Percentiles rank a stretch among this genome's conserved stretches.
Evolutionary conservation across 2,329 filamentous ascomycete species (phyloP).

Genomic region (Fusarium illudens): DNA sequence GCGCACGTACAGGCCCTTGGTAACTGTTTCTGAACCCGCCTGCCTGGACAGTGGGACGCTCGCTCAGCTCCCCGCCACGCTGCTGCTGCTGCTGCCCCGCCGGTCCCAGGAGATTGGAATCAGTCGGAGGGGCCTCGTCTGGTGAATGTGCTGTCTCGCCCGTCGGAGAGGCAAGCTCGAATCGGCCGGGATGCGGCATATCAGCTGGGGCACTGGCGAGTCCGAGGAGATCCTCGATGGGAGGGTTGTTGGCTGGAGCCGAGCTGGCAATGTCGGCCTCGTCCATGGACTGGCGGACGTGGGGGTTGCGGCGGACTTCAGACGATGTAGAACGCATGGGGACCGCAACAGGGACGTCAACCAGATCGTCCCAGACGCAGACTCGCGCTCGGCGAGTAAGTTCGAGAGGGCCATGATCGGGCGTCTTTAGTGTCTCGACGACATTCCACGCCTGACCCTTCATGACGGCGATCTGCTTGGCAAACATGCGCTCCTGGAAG

Average conservation of each 20-base stretch:
- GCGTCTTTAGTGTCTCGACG: slow-evolving; percentile 92
- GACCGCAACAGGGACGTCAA: slow-evolving; percentile 93
- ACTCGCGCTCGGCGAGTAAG: slow-evolving; percentile 89
- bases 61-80: slow-evolving; percentile 23
- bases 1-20: slow-evolving; percentile 52
- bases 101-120: slow-evolving; percentile 31
- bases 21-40: slow-evolving; percentile 48
- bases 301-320: slow-evolving; percentile 77
- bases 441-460: slow-evolving; percentile 99
- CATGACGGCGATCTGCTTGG: slow-evolving; percentile 98
- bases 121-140: slow-evolving; percentile 43
- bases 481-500: slow-evolving; percentile 99
- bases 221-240: slow-evolving; percentile 74
- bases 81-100: slow-evolving; percentile 27
- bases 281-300: slow-evolving; percentile 63
- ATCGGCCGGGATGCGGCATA: slow-evolving; percentile 78
- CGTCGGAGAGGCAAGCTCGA: slow-evolving; percentile 67
- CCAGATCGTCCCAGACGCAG: slow-evolving; percentile 97
- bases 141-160: slow-evolving; percentile 53
- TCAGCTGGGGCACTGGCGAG: slow-evolving; percentile 69
- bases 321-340: slow-evolving; percentile 85
- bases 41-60: slow-evolving; percentile 35
- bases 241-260: slow-evolving; percentile 43
- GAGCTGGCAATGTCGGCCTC: slow-evolving; percentile 85
- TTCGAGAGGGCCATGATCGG: slow-evolving; percentile 92